These are phyloP conservation scores for Gastrodia elata DNA, from an alignment of 106 monocot genomes.

Conservation along the genomic window DNA sequence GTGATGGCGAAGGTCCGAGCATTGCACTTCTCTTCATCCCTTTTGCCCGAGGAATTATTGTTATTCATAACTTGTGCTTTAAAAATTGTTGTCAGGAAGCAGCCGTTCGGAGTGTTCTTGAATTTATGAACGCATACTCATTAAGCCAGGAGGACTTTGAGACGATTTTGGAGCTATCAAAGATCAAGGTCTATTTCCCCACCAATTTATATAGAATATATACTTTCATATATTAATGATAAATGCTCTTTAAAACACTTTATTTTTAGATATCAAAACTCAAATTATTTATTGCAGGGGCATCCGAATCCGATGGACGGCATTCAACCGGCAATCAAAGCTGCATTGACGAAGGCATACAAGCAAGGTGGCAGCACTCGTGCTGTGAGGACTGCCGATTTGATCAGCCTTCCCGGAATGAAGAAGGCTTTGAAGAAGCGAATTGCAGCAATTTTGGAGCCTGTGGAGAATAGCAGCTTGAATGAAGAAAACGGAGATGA, in stretches of 20 bases:
- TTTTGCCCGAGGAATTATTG: not conserved
- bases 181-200: constrained; percentile 48
- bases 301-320: constrained; percentile 80
- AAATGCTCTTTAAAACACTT: too few species aligned
- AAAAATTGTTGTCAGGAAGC: constrained; percentile 40
- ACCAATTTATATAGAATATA: not conserved
- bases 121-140: constrained; percentile 91
- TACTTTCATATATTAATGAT: too few species aligned
- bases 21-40: not conserved
- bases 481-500: constrained; percentile 50
- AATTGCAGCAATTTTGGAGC: constrained; percentile 86
- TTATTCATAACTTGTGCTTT: not conserved
- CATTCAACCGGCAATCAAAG: constrained; percentile 71
- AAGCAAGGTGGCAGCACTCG: constrained; percentile 67
- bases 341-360: constrained; percentile 83
- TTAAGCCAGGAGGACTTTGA: constrained; percentile 91
- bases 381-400: constrained; percentile 63
- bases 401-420: constrained; percentile 69
- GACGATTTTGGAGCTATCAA: constrained; percentile 74
- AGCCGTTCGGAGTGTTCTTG: constrained; percentile 81
- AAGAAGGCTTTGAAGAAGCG: constrained; percentile 85
- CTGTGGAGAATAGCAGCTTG: constrained; percentile 32
- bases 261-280: too few species aligned
- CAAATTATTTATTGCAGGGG: constrained; percentile 37
- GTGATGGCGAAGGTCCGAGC: constrained; percentile 50